Percentiles rank a stretch among this genome's conserved stretches.
Evolutionary conservation across 2,329 filamentous ascomycete species (phyloP).

Genomic region (Alternaria longipes): DNA sequence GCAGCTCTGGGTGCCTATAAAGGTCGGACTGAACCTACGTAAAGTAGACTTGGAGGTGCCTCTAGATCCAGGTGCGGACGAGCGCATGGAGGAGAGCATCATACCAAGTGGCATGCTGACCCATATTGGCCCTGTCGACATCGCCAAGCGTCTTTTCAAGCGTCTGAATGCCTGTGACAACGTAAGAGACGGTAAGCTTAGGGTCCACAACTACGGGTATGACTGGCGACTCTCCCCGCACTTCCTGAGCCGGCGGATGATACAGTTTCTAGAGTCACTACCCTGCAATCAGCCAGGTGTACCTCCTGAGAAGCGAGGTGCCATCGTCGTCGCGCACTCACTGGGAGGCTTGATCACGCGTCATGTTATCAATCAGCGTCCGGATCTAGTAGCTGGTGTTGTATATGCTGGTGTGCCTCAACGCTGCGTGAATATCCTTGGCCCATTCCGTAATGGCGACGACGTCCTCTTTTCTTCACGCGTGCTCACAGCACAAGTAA

Average conservation of each 20-base stretch:
- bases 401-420: constrained; percentile 86
- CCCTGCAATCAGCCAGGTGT: constrained; percentile 74
- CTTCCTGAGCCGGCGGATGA: constrained; percentile 75
- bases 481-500: constrained; percentile 89
- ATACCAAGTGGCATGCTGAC: constrained; percentile 89
- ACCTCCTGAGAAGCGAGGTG: constrained; percentile 68
- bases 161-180: constrained; percentile 79
- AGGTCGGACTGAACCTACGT: constrained; percentile 88
- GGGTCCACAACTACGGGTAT: constrained; percentile 91
- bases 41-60: constrained; percentile 93
- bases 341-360: constrained; percentile 88
- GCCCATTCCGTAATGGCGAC: constrained; percentile 90
- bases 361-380: constrained; percentile 84
- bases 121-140: constrained; percentile 90
- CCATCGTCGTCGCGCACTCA: constrained; percentile 84
- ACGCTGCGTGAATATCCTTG: constrained; percentile 89
- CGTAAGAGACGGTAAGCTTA: constrained; percentile 72
- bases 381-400: constrained; percentile 86
- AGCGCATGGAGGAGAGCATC: constrained; percentile 82
- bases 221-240: constrained; percentile 92
- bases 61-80: constrained; percentile 81
- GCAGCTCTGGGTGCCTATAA: constrained; percentile 94
- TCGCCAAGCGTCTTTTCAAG: constrained; percentile 82
- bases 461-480: constrained; percentile 89
- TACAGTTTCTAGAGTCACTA: constrained; percentile 75